Conservation (phyloP, 2,329 filamentous ascomycete species). For the Pseudogymnoascus sp. region DNA sequence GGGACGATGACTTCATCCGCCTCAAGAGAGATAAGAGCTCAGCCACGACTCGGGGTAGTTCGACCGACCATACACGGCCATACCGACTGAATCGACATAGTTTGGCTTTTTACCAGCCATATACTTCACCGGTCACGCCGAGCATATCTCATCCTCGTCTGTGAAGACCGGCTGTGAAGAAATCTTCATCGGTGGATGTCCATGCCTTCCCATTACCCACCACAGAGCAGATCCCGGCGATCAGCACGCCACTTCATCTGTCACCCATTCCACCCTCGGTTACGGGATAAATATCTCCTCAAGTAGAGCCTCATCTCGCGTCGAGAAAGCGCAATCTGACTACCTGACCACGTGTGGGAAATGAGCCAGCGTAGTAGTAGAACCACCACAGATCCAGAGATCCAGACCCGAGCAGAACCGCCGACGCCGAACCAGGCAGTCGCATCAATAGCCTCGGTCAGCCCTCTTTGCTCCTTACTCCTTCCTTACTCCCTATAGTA, state of each 20-base stretch:
- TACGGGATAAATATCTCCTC: not conserved
- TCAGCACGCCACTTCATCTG: slow-evolving; percentile 1
- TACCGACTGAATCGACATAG: not conserved
- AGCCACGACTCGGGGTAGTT: not conserved
- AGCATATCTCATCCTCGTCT: not conserved
- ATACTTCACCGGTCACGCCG: not conserved
- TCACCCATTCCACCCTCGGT: not conserved
- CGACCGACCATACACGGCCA: not conserved
- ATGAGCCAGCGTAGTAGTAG: not conserved
- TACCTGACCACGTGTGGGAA: not conserved
- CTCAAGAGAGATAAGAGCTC: not conserved
- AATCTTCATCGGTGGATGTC: not conserved
- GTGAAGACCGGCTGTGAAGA: not conserved
- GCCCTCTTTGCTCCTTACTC: not conserved
- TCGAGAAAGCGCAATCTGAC: not conserved
- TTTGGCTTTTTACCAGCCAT: not conserved
- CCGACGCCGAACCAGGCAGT: not conserved
- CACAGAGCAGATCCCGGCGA: not conserved
- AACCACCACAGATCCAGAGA: not conserved
- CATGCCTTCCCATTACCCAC: not conserved
- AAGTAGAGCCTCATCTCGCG: not conserved
- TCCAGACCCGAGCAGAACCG: not conserved
- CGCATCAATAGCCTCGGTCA: not conserved
- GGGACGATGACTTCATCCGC: slow-evolving; percentile 1
- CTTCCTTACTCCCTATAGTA: not conserved